phyloP scores from a whole-genome alignment of 768 basidiomycete species.

The Hericium coralloides region DNA sequence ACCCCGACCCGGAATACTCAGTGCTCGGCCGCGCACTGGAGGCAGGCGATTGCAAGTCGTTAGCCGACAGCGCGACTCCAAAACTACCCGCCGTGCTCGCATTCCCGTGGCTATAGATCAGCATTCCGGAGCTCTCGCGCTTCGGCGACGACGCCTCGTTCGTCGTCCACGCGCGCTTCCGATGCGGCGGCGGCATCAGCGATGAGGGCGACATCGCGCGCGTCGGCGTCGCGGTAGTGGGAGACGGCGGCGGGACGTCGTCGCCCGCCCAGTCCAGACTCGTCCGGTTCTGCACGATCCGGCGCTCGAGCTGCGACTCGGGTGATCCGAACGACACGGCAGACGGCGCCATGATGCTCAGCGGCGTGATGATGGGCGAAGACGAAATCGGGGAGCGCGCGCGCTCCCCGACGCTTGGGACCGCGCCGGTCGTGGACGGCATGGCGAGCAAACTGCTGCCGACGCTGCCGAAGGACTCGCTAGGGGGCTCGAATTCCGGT shows the following conservation, averaged over 20 bases:
- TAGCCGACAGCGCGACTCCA: constrained; percentile 17
- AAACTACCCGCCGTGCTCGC: constrained; percentile 27
- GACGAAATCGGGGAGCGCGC: constrained; percentile 14
- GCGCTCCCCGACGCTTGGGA: constrained; percentile 16
- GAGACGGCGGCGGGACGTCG: constrained; percentile 11
- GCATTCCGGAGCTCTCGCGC: constrained; percentile 2
- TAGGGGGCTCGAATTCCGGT: constrained; percentile 19
- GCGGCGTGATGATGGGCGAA: constrained; percentile 16
- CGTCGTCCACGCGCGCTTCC: constrained; percentile 21
- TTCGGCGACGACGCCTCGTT: constrained; percentile 11
- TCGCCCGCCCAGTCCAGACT: constrained; percentile 10
- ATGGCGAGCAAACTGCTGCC: constrained; percentile 47
- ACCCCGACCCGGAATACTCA: constrained; percentile 12
- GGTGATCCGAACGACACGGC: not conserved
- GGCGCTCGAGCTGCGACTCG: constrained; percentile 6
- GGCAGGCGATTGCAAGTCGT: not conserved
- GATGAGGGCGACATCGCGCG: constrained; percentile 20
- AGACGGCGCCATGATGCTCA: constrained; percentile 11
- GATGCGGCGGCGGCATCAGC: constrained; percentile 23
- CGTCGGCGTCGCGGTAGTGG: constrained; percentile 12
- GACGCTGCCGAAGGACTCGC: constrained; percentile 50
- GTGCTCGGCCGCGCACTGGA: constrained; percentile 6
- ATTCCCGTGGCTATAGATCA: constrained; percentile 23
- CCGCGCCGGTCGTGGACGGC: constrained; percentile 32
- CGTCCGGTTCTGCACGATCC: constrained; percentile 12